phyloP scores from a whole-genome alignment of 768 basidiomycete genomes.

The Wakefieldia striispora region DNA sequence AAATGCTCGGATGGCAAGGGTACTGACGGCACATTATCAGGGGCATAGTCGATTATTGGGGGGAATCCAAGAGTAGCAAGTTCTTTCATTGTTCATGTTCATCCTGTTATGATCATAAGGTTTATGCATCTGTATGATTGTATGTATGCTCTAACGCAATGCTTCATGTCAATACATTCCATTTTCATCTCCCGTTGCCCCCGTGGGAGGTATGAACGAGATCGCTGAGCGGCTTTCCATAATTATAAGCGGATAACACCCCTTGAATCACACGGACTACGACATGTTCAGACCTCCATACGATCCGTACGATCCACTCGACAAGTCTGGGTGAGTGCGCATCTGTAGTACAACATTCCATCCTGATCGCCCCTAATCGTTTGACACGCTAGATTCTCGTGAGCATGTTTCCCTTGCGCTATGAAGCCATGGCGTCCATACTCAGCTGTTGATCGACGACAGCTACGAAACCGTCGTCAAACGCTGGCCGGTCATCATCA shows the following conservation, averaged over 20 bases:
- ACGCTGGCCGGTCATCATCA: constrained; percentile 85
- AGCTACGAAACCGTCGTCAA: constrained; percentile 79
- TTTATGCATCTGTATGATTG: no score
- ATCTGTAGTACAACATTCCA: not conserved
- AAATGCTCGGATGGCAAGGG: not conserved
- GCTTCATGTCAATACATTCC: no score
- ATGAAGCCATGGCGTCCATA: no score
- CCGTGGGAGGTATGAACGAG: no score
- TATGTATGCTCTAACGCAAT: no score
- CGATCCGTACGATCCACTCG: constrained; percentile 73
- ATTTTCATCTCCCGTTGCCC: no score
- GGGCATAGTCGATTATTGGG: constrained; percentile 1
- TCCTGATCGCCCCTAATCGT: constrained; percentile 3
- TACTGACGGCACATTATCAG: not conserved
- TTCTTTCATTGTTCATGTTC: no score
- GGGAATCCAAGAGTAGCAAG: not conserved
- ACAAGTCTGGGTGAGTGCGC: constrained; percentile 60
- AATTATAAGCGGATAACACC: not conserved
- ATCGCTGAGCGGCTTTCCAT: not conserved
- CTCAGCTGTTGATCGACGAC: constrained; percentile 2
- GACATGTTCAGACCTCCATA: constrained; percentile 51
- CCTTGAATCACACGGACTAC: not conserved
- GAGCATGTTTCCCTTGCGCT: constrained; percentile 16
- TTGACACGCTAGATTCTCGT: constrained; percentile 59
- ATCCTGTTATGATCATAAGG: no score